phyloP scores from a whole-genome alignment of 176 grass and related monocot genomes.

The Poa pratensis region DNA sequence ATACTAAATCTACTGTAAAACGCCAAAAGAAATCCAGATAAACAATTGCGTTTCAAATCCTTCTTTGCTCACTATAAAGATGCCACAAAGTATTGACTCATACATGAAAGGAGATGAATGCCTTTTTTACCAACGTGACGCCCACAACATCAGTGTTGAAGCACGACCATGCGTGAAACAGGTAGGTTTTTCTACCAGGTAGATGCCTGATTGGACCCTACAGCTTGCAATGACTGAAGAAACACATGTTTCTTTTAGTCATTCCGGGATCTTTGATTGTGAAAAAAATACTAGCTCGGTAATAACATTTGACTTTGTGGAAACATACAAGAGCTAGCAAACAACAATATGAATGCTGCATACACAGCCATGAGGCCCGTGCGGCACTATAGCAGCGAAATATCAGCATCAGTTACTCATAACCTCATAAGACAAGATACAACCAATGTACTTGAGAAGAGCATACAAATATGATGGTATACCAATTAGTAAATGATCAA shows the following conservation, averaged over 20 bases:
- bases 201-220: neutral
- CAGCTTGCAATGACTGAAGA: neutral
- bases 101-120: neutral
- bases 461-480: neutral
- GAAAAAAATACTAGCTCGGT: neutral
- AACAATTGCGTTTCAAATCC: neutral
- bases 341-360: conserved; percentile 2
- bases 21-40: neutral
- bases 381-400: conserved; percentile 2
- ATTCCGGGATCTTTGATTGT: neutral
- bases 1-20: neutral
- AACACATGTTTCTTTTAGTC: neutral
- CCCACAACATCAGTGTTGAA: neutral
- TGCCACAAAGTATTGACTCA: neutral
- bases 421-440: neutral
- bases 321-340: neutral
- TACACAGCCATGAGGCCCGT: neutral
- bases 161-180: neutral
- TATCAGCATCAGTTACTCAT: neutral
- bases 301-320: neutral
- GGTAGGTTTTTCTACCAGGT: neutral
- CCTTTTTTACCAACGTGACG: neutral
- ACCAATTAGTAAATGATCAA: neutral
- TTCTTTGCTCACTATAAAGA: neutral
- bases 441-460: neutral